phyloP scores from a whole-genome alignment of 805 yeast species.

The Cyberlindnera maritima region DNA sequence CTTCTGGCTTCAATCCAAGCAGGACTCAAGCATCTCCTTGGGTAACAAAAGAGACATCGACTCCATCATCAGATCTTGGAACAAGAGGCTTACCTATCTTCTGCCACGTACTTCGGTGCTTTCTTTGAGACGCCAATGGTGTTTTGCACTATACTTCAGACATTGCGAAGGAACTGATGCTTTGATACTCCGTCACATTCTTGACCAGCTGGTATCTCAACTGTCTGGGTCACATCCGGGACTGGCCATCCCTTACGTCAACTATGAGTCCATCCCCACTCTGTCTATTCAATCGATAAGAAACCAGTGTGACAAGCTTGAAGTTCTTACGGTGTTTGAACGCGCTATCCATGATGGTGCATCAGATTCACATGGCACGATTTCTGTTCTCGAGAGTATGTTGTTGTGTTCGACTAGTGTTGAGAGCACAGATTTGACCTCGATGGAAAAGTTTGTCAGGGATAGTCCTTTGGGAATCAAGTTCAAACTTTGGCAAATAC shows the following conservation, averaged over 20 bases:
- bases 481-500: slow-evolving; percentile 71
- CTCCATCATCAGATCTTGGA: slow-evolving; percentile 51
- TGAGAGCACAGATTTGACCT: slow-evolving; percentile 36
- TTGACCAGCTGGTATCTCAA: slow-evolving; percentile 23
- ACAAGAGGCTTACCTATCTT: slow-evolving; percentile 14
- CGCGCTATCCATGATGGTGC: slow-evolving; percentile 24
- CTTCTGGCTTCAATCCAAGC: slow-evolving; percentile 34
- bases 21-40: slow-evolving; percentile 1
- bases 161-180: slow-evolving; percentile 36
- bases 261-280: slow-evolving; percentile 57
- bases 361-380: slow-evolving; percentile 28
- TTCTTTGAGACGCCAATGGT: slow-evolving; percentile 46
- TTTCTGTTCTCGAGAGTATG: slow-evolving; percentile 43
- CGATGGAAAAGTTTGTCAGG: slow-evolving; percentile 60
- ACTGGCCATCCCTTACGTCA: slow-evolving; percentile 44
- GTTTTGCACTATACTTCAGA: slow-evolving; percentile 42
- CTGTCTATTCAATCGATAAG: slow-evolving; percentile 49
- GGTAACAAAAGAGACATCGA: slow-evolving; percentile 16
- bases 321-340: slow-evolving; percentile 66
- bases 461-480: slow-evolving; percentile 64
- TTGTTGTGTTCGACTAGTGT: slow-evolving; percentile 26
- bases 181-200: slow-evolving; percentile 26
- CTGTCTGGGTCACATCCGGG: slow-evolving; percentile 13
- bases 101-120: slow-evolving; percentile 11
- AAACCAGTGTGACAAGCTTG: slow-evolving; percentile 66